phyloP scores from a whole-genome alignment of 1,284 basidiomycete species.

The Abortiporus biennis region DNA sequence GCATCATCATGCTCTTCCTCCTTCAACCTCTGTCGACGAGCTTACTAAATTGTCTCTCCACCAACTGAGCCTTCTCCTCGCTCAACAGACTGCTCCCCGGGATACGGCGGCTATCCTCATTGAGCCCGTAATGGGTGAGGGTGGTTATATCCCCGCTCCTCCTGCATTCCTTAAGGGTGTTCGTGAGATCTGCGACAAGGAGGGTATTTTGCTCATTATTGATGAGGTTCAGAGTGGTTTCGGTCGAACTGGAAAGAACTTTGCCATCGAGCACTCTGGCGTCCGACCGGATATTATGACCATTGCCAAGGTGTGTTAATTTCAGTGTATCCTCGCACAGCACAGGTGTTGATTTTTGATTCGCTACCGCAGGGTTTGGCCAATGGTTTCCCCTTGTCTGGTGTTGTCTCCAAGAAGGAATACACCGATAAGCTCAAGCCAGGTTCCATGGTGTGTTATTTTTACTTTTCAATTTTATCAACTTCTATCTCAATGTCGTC shows the following conservation, averaged over 20 bases:
- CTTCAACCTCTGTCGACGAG: slow-evolving; percentile 56
- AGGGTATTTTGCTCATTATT: slow-evolving; percentile 77
- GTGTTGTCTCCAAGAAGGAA: slow-evolving; percentile 77
- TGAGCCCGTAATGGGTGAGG: slow-evolving; percentile 92
- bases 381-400: slow-evolving; percentile 92
- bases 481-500: too few relatives aligned
- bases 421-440: slow-evolving; percentile 77
- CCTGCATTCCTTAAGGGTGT: slow-evolving; percentile 76
- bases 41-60: slow-evolving; percentile 69
- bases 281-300: slow-evolving; percentile 85
- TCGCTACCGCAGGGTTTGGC: slow-evolving; percentile 64
- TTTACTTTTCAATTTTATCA: slow-evolving; percentile 11
- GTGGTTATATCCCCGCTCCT: slow-evolving; percentile 91
- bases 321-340: neutral
- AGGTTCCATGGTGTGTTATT: slow-evolving; percentile 63
- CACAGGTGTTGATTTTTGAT: neutral
- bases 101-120: slow-evolving; percentile 92
- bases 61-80: slow-evolving; percentile 79
- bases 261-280: slow-evolving; percentile 72
- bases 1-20: slow-evolving; percentile 75
- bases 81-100: slow-evolving; percentile 77
- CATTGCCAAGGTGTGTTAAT: slow-evolving; percentile 69
- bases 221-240: slow-evolving; percentile 93
- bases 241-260: slow-evolving; percentile 85
- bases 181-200: slow-evolving; percentile 80